Conservation (phyloP, 139 green algal species). For the Haematococcus sp. region DNA sequence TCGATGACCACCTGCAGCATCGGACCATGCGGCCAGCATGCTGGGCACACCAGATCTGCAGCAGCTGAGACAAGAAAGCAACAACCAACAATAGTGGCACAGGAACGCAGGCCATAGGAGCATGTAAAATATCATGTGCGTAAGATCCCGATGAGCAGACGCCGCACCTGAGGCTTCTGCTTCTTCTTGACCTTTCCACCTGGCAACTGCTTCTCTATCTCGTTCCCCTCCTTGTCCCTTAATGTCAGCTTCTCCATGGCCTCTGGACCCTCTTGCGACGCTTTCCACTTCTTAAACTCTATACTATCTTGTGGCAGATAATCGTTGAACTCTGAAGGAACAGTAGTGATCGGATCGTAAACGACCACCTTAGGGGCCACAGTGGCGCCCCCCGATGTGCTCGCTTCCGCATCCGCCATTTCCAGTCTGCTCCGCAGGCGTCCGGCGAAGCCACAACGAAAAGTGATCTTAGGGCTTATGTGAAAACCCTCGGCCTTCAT, state of each 20-base stretch:
- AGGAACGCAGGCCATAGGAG: neutral
- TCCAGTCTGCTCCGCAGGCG: neutral
- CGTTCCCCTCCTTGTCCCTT: constrained; percentile 51
- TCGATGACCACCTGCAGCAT: constrained; percentile 65
- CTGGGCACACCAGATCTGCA: too few species aligned
- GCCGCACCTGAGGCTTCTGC: constrained; percentile 49
- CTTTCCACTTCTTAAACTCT: constrained; percentile 88
- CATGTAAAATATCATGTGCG: neutral
- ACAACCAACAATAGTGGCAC: too few species aligned
- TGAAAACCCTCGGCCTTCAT: neutral
- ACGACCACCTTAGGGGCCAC: constrained; percentile 55
- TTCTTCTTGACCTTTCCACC: constrained; percentile 81
- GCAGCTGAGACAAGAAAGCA: too few species aligned
- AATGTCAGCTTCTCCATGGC: constrained; percentile 62
- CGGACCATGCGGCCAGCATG: too few species aligned
- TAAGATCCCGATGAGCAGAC: neutral
- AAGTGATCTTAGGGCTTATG: neutral
- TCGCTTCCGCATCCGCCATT: constrained; percentile 1
- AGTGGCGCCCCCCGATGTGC: constrained; percentile 2
- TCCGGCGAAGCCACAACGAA: neutral
- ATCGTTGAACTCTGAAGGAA: constrained; percentile 85
- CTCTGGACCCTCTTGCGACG: constrained; percentile 53
- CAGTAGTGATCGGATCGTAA: constrained; percentile 80
- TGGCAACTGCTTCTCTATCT: constrained; percentile 66
- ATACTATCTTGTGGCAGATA: constrained; percentile 73